Conservation (phyloP, 2,329 filamentous ascomycete species). For the Ophiocordyceps camponoti-floridani region DNA sequence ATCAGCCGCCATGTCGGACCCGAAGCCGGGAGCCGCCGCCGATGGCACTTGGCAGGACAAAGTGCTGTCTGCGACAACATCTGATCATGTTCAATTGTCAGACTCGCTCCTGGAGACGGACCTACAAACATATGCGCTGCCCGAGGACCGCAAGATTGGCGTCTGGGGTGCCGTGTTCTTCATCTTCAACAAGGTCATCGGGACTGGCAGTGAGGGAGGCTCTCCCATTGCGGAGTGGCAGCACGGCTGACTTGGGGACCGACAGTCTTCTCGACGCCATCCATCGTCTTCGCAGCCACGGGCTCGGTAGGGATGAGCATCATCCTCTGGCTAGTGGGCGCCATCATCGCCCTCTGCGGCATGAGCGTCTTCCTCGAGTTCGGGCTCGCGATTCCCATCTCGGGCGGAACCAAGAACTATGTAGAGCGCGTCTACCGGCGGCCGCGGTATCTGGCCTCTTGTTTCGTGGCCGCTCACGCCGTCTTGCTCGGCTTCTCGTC, state of each 20-base stretch:
- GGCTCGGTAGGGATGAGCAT: constrained; percentile 25
- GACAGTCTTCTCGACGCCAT: constrained; percentile 35
- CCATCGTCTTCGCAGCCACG: constrained; percentile 30
- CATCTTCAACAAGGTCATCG: constrained; percentile 41
- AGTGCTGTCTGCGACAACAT: background rate
- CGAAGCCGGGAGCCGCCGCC: background rate
- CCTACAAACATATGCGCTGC: background rate
- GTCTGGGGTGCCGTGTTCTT: constrained; percentile 33
- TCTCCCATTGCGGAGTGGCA: too few species aligned
- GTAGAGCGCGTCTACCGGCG: constrained; percentile 49
- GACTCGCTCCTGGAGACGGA: background rate
- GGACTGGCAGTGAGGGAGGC: constrained; percentile 29
- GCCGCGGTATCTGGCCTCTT: constrained; percentile 46
- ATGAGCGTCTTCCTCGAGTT: constrained; percentile 47
- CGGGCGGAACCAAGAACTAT: constrained; percentile 52
- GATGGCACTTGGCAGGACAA: background rate
- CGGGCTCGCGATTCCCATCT: constrained; percentile 52
- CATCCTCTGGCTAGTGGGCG: constrained; percentile 43
- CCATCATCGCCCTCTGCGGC: constrained; percentile 40
- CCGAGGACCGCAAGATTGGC: constrained; percentile 29
- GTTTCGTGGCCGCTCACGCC: constrained; percentile 43
- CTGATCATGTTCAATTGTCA: background rate
- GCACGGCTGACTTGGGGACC: background rate
- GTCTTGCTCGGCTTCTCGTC: constrained; percentile 49
- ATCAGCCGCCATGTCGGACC: background rate